Evolutionary conservation across 768 basidiomycete genomes (phyloP), one percentile per base, ranked within the genome.

Genomic region (Cystobasidium onofrii): DNA sequence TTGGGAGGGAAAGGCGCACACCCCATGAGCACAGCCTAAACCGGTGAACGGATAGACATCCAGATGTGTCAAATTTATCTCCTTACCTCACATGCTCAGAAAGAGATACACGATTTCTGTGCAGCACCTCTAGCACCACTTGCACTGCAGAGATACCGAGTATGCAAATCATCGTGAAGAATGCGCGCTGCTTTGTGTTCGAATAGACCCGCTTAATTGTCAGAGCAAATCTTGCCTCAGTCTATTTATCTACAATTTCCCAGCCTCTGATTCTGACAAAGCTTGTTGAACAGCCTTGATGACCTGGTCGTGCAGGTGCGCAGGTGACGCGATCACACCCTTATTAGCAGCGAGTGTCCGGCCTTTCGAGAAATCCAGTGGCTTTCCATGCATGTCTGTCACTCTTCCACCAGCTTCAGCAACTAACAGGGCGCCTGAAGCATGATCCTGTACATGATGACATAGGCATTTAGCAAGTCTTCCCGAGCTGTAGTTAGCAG

Each of bases 341-440:
- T 86, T 88, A 80, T 97, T 98, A 78, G 86, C 87, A 1, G 88
- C 89, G 43, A 98, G 82, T 0, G 90, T 92, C 74, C 92, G 82
- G 1, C 95, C 95, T 0, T 90, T 83, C 0, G 90, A 89, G 81
- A 99, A 97, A 79, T 95, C 85, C 29, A 99, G 86, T 0, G 85
- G 84, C 66, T 85, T 75, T 1, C 93, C 95, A 52, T 88, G 84
- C 62, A 90, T 90, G 80, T 98, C 90, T 0, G 88, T 89, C 41
- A 97, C 86, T n/a, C 89, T 76, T 0, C 94, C 94, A 0, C 93
- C 94, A 0, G 92, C 90, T 81, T 97, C 95, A 76, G 87, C 85
- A 17, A 98, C 86, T 6, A 99, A 85, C 17, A 98, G 79, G 0
- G 86, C 84, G 0, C 96, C 95, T 0, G 91, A 86, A 0, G 95